A percentile compares a stretch with the other conserved stretches of the same genome.
Evolutionary conservation across 768 basidiomycete genomes (phyloP).

Genomic region (Boletus subparvulus): DNA sequence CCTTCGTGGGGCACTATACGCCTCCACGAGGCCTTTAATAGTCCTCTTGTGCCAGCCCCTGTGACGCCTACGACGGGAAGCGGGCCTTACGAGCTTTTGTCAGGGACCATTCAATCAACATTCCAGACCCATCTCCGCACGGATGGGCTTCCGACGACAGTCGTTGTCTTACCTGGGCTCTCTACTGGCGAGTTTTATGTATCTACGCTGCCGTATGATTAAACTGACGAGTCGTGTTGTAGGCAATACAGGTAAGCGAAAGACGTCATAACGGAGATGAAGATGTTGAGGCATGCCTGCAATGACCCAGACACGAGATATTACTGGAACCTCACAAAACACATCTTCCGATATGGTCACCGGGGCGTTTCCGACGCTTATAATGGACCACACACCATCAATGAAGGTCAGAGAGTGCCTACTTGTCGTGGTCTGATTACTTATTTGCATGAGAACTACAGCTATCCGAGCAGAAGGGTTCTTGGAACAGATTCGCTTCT

Average conservation of each 20-base stretch:
- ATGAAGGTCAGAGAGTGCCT: constrained; percentile 22
- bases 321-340: constrained; percentile 46
- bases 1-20: constrained; percentile 37
- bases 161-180: constrained; percentile 39
- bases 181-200: constrained; percentile 16
- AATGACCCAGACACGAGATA: constrained; percentile 39
- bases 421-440: neutral
- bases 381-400: constrained; percentile 31
- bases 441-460: constrained; percentile 12
- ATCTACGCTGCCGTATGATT: neutral
- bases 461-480: constrained; percentile 31
- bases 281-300: constrained; percentile 12
- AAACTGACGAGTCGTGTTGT: constrained; percentile 2
- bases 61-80: constrained; percentile 39
- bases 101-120: constrained; percentile 43
- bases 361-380: constrained; percentile 33
- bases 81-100: constrained; percentile 40
- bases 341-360: constrained; percentile 49
- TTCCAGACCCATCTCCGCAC: constrained; percentile 33
- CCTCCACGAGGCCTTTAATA: constrained; percentile 37
- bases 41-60: constrained; percentile 41
- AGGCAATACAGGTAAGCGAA: constrained; percentile 27
- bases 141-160: constrained; percentile 21
- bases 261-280: constrained; percentile 21
- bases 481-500: constrained; percentile 34